Evolutionary conservation across 768 basidiomycete genomes (phyloP).

Genomic region (Heimioporus sp.): DNA sequence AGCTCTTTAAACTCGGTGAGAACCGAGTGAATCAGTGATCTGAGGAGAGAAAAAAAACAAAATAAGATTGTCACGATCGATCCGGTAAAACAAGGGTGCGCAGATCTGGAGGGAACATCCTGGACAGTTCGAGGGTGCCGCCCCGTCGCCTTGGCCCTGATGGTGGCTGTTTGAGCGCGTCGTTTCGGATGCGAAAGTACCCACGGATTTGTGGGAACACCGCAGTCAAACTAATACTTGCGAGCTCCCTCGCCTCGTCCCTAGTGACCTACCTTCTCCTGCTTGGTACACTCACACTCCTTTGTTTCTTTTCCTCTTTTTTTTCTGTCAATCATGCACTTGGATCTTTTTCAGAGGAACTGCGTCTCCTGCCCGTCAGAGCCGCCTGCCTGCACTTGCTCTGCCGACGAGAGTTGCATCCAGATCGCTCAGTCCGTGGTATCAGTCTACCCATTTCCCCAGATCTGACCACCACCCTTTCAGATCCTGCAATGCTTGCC

Average conservation of each 20-base stretch:
- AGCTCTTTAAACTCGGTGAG: too few relatives aligned
- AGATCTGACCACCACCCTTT: conserved; percentile 3
- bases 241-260: background rate
- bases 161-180: too few relatives aligned
- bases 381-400: conserved; percentile 52
- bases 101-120: too few relatives aligned
- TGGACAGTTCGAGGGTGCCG: too few relatives aligned
- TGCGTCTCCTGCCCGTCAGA: conserved; percentile 53
- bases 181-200: too few relatives aligned
- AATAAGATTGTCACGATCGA: too few relatives aligned
- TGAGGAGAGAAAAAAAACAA: too few relatives aligned
- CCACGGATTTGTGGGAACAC: too few relatives aligned
- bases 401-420: conserved; percentile 54
- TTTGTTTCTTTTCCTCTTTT: conserved; percentile 25
- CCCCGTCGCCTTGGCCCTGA: too few relatives aligned
- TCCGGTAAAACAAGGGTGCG: too few relatives aligned
- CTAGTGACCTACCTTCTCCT: conserved; percentile 4
- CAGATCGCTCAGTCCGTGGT: conserved; percentile 54
- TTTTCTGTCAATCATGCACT: conserved; percentile 22
- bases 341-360: conserved; percentile 40
- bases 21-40: too few relatives aligned
- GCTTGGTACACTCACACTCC: conserved; percentile 29
- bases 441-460: background rate
- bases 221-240: too few relatives aligned
- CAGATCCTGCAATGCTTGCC: conserved; percentile 61